Evolutionary conservation across 306 rosid genomes (phyloP).

Genomic region (Rosa multiflora): DNA sequence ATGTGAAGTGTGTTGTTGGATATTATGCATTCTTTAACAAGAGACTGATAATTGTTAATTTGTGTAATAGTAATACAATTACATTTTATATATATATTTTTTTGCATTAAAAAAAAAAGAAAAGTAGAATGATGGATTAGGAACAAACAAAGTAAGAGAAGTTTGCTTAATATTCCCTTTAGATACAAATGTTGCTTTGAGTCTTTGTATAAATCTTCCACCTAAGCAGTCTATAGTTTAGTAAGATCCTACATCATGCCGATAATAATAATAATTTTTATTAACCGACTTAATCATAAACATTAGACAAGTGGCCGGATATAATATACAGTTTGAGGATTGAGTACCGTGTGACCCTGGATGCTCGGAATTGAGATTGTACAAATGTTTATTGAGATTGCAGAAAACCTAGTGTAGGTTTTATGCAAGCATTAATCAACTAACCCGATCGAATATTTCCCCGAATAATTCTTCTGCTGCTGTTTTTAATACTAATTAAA

Average conservation of each 20-base stretch:
- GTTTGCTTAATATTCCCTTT: no score
- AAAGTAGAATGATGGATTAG: no score
- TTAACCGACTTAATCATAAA: not conserved
- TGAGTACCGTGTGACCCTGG: not conserved
- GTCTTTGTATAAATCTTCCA: no score
- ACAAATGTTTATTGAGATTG: not conserved
- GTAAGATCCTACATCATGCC: not conserved
- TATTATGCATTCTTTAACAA: no score
- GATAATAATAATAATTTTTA: not conserved
- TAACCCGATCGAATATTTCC: not conserved
- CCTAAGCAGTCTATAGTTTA: not conserved
- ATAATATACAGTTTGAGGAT: not conserved
- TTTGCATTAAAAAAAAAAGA: no score
- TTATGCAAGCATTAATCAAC: not conserved
- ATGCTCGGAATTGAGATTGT: not conserved
- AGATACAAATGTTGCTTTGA: no score
- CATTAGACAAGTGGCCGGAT: not conserved
- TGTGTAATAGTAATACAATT: no score
- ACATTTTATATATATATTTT: no score
- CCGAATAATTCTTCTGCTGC: not conserved
- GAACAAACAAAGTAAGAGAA: no score
- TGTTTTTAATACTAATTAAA: not conserved
- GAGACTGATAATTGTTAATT: no score
- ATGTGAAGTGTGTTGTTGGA: no score
- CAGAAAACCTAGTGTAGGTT: not conserved